Base-by-base conservation (phyloP, 257 asterid genomes). In the Solanum lycopersicoides region DNA sequence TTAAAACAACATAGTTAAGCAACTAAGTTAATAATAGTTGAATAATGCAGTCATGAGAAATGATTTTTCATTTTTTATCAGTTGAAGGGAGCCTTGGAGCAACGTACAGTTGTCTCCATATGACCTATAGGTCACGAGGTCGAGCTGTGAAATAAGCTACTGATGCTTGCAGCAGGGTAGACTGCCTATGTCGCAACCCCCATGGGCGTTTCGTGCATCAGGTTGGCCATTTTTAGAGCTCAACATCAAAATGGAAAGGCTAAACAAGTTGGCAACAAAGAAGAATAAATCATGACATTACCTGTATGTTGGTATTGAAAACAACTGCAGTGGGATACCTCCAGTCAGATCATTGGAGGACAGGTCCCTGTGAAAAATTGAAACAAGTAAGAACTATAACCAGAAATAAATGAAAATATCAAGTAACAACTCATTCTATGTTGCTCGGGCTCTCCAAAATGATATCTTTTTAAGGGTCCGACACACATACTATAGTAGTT, bases 281-380 rank as follows among this genome's bases (percentile, higher is more conserved):
- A 59, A 50, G 47, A 80, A 80, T 42, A 65, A 85, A 69, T 18
- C 66, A 82, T 18, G 12, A 21, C 89, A 93, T 23, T 90, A 96
- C 99, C 95, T 95, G 95, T 93, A 94, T 75, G 90, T 87, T 41
- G 98, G 94, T 15, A 89, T 82, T 28, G 95, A 91, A 86, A 94
- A 94, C 83, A 96, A 87, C 34, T 90, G 84, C 77, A 79, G 82
- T 16, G 99, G 99, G 88, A 96, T 84, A 88, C 85, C 93, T 87
- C 99, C 99, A 47, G 91, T 91, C 88, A 96, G 93, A 83, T 91
- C 86, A 88, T 94, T 96, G 86, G 94, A 93, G 28, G 99, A 95
- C 76, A 96, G 94, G 89, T 96, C 98, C 93, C 99, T 96, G 90
- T 83, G 83, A 88, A 39, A 56, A 66, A 32, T 12, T 82, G 25